Evolutionary conservation across 495 filamentous ascomycete genomes (phyloP).

Genomic region (Chaetomium tenue): DNA sequence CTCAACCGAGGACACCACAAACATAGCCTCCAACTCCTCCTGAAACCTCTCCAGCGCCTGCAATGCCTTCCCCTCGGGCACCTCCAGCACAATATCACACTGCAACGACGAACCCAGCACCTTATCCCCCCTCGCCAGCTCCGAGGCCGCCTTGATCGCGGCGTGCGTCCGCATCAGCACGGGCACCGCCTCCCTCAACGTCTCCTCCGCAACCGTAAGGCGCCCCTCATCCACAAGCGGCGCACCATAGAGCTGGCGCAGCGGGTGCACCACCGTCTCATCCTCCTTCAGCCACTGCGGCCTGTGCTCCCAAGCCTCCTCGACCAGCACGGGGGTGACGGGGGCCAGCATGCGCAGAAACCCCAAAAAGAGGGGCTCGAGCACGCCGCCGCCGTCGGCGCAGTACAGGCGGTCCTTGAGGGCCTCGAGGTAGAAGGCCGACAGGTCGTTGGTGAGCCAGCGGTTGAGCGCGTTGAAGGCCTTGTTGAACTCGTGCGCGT

Average conservation of each 20-base stretch:
- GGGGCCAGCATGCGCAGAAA: constrained; percentile 76
- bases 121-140: constrained; percentile 62
- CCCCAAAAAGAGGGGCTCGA: constrained; percentile 66
- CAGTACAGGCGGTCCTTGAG: constrained; percentile 91
- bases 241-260: constrained; percentile 44
- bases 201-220: constrained; percentile 31
- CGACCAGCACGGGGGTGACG: constrained; percentile 77
- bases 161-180: constrained; percentile 54
- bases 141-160: constrained; percentile 68
- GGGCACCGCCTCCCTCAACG: constrained; percentile 53
- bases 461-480: constrained; percentile 67
- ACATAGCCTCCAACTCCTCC: constrained; percentile 66
- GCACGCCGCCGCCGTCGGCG: constrained; percentile 62
- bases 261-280: constrained; percentile 41
- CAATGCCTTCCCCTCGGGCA: constrained; percentile 32
- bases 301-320: constrained; percentile 81
- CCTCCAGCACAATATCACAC: constrained; percentile 58
- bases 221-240: constrained; percentile 38
- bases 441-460: constrained; percentile 80
- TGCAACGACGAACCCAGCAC: constrained; percentile 71
- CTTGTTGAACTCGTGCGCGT: constrained; percentile 79
- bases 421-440: constrained; percentile 88
- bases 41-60: constrained; percentile 52
- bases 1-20: constrained; percentile 71
- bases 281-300: constrained; percentile 60